Conservation (phyloP, 1,139 yeast genomes). For the Blastobotrys ciferrii region DNA sequence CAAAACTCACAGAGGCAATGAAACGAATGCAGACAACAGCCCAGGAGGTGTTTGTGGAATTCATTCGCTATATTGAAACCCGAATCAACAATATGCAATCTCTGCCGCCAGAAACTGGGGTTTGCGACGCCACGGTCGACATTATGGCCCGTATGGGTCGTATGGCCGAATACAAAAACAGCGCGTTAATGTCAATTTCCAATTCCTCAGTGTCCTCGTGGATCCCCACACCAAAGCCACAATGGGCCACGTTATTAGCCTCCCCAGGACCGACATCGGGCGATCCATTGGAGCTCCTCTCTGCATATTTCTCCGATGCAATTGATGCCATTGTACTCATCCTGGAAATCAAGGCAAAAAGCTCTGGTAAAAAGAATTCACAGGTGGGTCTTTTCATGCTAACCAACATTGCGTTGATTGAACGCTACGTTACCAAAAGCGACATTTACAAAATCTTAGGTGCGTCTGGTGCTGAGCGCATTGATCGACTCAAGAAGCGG, state of each 20-base stretch:
- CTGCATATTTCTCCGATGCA: slow-evolving; percentile 68
- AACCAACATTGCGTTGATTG: slow-evolving; percentile 70
- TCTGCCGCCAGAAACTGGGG: slow-evolving; percentile 60
- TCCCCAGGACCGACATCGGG: slow-evolving; percentile 29
- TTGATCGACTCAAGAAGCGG: slow-evolving; percentile 68
- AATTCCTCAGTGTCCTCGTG: slow-evolving; percentile 57
- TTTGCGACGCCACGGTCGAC: slow-evolving; percentile 69
- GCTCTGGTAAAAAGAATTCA: slow-evolving; percentile 36
- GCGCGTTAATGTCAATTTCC: slow-evolving; percentile 53
- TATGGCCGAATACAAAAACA: slow-evolving; percentile 59
- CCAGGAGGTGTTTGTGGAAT: slow-evolving; percentile 53
- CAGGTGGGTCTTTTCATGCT: slow-evolving; percentile 67
- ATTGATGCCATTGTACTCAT: slow-evolving; percentile 69
- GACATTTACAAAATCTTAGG: slow-evolving; percentile 59
- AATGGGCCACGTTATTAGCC: slow-evolving; percentile 28
- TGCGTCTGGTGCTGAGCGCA: slow-evolving; percentile 59
- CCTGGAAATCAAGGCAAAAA: slow-evolving; percentile 54
- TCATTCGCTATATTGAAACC: slow-evolving; percentile 53
- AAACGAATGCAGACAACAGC: slow-evolving; percentile 29
- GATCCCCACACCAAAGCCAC: slow-evolving; percentile 50
- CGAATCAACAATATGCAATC: slow-evolving; percentile 46
- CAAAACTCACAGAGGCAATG: slow-evolving; percentile 26
- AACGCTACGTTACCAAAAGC: slow-evolving; percentile 66
- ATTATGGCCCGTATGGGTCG: slow-evolving; percentile 61
- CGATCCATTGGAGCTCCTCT: slow-evolving; percentile 51